Percentiles rank a stretch among this genome's conserved stretches.
Conservation (phyloP, 2,329 filamentous ascomycete genomes). For the Chrysoporthe deuterocubensis region DNA sequence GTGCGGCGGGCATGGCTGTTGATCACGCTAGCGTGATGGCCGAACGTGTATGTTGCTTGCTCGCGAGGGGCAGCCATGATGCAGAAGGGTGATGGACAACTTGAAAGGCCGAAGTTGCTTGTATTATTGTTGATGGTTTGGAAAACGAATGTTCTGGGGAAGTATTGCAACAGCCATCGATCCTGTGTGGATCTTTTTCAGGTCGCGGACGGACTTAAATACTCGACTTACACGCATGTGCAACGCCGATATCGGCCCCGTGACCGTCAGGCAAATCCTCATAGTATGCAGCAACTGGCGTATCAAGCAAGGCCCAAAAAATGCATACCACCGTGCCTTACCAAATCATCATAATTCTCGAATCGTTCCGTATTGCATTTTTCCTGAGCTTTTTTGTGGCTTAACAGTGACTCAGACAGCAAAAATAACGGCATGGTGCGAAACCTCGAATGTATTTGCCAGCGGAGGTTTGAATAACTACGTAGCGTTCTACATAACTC, state of each 20-base stretch:
- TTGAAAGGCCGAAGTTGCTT: not conserved
- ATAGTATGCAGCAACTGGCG: not conserved
- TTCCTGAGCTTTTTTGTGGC: no score
- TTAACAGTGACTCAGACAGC: no score
- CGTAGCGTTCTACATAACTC: no score
- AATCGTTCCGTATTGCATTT: no score
- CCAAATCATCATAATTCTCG: no score
- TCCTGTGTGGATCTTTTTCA: not conserved
- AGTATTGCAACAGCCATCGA: not conserved
- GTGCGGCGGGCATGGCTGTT: constrained; percentile 47
- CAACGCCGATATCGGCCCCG: not conserved
- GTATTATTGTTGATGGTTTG: not conserved
- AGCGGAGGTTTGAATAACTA: no score
- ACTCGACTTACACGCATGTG: not conserved
- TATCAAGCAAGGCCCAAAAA: not conserved
- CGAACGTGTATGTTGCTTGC: constrained; percentile 38
- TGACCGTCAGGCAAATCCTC: not conserved
- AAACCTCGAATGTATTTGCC: no score
- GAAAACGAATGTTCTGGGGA: not conserved
- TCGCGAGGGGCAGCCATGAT: constrained; percentile 29
- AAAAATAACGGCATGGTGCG: no score
- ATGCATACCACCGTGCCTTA: not conserved
- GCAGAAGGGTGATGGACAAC: not conserved
- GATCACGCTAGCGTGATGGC: constrained; percentile 44
- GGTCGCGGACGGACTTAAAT: not conserved